Base-by-base conservation (phyloP, 1,284 basidiomycete genomes). In the Microbotryum intermedium region DNA sequence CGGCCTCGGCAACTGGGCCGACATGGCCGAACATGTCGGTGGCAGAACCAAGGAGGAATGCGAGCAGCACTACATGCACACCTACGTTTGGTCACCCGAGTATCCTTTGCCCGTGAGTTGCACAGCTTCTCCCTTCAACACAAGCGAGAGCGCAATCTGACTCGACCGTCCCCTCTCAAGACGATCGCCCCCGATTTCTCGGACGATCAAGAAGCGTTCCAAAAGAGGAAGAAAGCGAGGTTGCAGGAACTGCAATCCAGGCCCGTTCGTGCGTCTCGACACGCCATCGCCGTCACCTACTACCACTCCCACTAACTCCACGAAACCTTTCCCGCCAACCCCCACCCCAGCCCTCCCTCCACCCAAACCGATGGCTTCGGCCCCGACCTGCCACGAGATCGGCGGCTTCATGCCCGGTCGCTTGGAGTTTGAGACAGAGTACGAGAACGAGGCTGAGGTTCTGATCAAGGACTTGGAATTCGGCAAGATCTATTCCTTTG, bases 401-500 rank as follows among this genome's bases (percentile, higher is more conserved):
- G 85, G 85, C 13, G 89, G 88, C 0, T 97, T 88, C 77, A 88
- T 98, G 76, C 94, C 94, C 8, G 94, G 94, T 21, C 86, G 95
- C 49, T 81, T 98, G 53, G 94, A 98, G 74, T 98, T 98, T 73
- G 95, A 98, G 47, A 66, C 63, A 69, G 95, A 98, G 76, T 78
- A 91, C 21, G 94, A 97, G 73, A 93, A 95, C 73, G 75, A 78
- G 59, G 94, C 94, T 0, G 94, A 98, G 73, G 86, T 93, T 71
- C 77, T 91, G 2, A 87, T 97, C 67, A 98, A 97, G 76, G 92
- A 98, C 72, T 81, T 98, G 68, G 93, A 97, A 73, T 97, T 97
- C 71, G 94, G 91, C 3, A 77, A 90, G 11, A 90, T 91, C 60
- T 80, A 84, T 44, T 81, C 85, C 50, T 95, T 84, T 73, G 92